Conservation (phyloP, 176 grass and related monocot genomes). For the Pharus latifolius region DNA sequence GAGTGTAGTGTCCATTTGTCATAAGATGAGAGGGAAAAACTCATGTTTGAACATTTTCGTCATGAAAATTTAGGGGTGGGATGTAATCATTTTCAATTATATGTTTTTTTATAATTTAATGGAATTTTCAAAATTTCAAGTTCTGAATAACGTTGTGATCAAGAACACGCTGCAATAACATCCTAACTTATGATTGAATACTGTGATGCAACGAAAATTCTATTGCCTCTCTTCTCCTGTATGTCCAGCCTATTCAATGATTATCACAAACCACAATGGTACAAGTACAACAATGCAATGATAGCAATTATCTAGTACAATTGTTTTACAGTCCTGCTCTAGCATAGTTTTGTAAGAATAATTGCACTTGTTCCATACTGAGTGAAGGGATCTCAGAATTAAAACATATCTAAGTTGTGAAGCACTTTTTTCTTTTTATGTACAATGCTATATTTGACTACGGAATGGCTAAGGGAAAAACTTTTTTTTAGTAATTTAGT, state of each 20-base stretch:
- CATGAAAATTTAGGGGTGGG: too few species aligned
- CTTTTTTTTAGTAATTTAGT: too few species aligned
- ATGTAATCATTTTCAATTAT: too few species aligned
- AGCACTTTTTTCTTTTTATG: too few species aligned
- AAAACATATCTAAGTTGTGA: neutral
- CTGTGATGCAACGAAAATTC: neutral
- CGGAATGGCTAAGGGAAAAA: too few species aligned
- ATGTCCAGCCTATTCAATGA: neutral
- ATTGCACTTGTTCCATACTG: neutral
- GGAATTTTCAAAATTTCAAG: neutral
- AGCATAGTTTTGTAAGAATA: neutral
- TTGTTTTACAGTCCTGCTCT: neutral
- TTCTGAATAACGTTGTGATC: neutral
- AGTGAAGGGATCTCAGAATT: neutral
- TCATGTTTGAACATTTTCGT: too few species aligned
- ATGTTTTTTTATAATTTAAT: too few species aligned
- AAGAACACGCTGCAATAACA: too few species aligned
- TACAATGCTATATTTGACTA: too few species aligned
- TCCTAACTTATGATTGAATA: neutral
- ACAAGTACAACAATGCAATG: neutral
- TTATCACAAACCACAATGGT: neutral
- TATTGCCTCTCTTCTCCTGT: neutral
- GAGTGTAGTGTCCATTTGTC: too few species aligned
- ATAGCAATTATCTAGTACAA: neutral
- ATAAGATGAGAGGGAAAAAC: too few species aligned